Base-by-base conservation (phyloP, 1,139 yeast genomes). In the Hemisphaericaspora xylanilytica region DNA sequence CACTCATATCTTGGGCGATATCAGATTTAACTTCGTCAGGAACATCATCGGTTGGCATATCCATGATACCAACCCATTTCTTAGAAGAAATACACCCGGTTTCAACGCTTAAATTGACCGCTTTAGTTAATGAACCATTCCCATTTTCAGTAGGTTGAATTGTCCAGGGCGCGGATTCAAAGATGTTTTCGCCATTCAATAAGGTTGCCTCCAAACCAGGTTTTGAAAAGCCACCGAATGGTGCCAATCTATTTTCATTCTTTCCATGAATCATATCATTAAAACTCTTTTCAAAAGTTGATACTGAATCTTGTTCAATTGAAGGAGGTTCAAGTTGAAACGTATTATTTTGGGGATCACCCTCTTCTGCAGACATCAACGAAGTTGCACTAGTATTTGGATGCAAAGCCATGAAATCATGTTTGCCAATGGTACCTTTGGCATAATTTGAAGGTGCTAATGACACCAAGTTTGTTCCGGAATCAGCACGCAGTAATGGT, bases 41-140 rank as follows among this genome's bases (percentile, higher is more conserved):
- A 14, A 92, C 75, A 27, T 76, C 80, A 59, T 92, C 97, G 13
- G 92, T 84, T 16, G 97, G 96, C 74, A 89, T 83, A 18, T 96
- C 95, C 35, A 86, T 65, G 0, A 95, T 82, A 10, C 98, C 98
- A 2, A 90, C 80, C 96, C 97, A 92, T 44, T 66, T 69, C 35
- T 78, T 71, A 1, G 71, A 61, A 5, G 72, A 67, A 6, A 72
- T 66, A 11, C 79, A 64, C 1, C 73, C 67, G 6, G 68, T 65
- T 27, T 75, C 76, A 1, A 50, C 61, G 0, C 95, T 84, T 7
- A 83, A 65, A 37, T 75, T 72, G n/a, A 92, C 77, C 0, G 97
- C 97, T 50, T 92, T 92, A 43, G 80, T 77, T 51, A 92, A 73
- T 3, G 96, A 94, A 17, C 92, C 95, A 53, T 92, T 92, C 9